Conservation (phyloP, 2,329 filamentous ascomycete species). For the Penicillium olsonii region DNA sequence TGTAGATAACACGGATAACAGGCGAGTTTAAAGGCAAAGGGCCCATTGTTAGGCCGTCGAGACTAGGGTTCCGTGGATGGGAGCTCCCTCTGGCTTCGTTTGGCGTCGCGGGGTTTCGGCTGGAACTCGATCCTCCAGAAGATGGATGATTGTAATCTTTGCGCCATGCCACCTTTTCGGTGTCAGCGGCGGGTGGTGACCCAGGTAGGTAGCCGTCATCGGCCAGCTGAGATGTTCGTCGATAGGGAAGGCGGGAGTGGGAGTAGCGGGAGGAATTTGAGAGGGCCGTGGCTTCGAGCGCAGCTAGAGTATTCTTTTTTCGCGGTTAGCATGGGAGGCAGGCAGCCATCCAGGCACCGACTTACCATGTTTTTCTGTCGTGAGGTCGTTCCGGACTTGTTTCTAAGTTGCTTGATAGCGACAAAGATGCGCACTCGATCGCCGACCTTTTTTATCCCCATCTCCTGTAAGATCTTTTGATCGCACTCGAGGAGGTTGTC, state of each 20-base stretch:
- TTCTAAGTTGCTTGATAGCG: constrained; percentile 79
- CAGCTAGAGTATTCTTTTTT: constrained; percentile 76
- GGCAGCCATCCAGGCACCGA: constrained; percentile 23
- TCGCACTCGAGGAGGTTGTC: constrained; percentile 97
- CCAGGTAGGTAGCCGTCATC: constrained; percentile 57
- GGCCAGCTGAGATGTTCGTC: constrained; percentile 59
- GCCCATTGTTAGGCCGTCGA: constrained; percentile 84
- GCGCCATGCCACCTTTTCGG: constrained; percentile 51
- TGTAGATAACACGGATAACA: constrained; percentile 90
- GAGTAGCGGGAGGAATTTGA: constrained; percentile 66
- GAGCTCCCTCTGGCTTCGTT: constrained; percentile 65
- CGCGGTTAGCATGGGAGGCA: constrained; percentile 17
- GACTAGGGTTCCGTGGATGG: constrained; percentile 79
- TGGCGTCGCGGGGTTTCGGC: constrained; percentile 61
- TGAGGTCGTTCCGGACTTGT: constrained; percentile 72
- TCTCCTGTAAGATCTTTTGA: constrained; percentile 92
- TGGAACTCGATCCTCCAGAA: constrained; percentile 55
- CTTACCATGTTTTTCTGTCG: constrained; percentile 82
- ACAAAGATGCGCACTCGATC: constrained; percentile 90
- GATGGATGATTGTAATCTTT: constrained; percentile 56
- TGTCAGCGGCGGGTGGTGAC: constrained; percentile 61
- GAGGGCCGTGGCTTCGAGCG: constrained; percentile 67
- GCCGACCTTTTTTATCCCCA: constrained; percentile 97
- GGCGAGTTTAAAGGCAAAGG: constrained; percentile 82
- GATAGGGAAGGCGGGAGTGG: constrained; percentile 59